Evolutionary conservation across 73 alveolate genomes (phyloP), one percentile per base, ranked within the genome.

Genomic region (Paramecium sonneborni): DNA sequence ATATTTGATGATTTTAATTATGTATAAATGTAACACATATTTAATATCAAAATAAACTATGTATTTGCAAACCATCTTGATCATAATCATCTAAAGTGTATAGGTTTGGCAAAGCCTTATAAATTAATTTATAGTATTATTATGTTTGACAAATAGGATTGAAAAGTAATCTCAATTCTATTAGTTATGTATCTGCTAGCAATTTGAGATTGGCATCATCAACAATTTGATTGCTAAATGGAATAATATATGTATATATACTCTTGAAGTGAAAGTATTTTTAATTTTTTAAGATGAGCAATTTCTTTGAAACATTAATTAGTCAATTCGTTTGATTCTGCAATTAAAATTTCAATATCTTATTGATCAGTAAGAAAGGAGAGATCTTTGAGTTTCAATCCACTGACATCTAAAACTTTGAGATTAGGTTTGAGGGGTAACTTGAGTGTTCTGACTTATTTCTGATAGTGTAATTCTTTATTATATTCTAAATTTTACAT

Each of bases 181-280:
- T 11, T 43, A 79, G 72, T 20, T 32, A 26, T 41, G 55, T n/a
- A 7, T n/a, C n/a, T n/a, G n/a, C n/a, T n/a, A n/a, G n/a, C n/a
- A n/a, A n/a, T n/a, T n/a, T n/a, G n/a, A n/a, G n/a, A n/a, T n/a
- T n/a, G n/a, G n/a, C 41, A 79, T 79, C 62, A 34, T 79, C 72
- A 10, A 39, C 72, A 37, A 79, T 79, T 24, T 79, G 23, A 20
- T 79, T n/a, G n/a, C n/a, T n/a, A n/a, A 8, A 9, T 7, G 1
- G n/a, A 43, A 23, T 6, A 37, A 2, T 6, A 23, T 41, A 1
- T 18, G 6, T 79, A n/a, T n/a, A 52, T 52, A n/a, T 52, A 79
- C 90, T 79, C 90, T 79, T 79, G n/a, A 6, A 79, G 72, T n/a
- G 90, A 79, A 30, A 79, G 55, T 23, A 79, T 79, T 46, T 79